Evolutionary conservation across 2,329 filamentous ascomycete genomes (phyloP), one percentile per base, ranked within the genome.

Genomic region (Ceratocystis variospora): DNA sequence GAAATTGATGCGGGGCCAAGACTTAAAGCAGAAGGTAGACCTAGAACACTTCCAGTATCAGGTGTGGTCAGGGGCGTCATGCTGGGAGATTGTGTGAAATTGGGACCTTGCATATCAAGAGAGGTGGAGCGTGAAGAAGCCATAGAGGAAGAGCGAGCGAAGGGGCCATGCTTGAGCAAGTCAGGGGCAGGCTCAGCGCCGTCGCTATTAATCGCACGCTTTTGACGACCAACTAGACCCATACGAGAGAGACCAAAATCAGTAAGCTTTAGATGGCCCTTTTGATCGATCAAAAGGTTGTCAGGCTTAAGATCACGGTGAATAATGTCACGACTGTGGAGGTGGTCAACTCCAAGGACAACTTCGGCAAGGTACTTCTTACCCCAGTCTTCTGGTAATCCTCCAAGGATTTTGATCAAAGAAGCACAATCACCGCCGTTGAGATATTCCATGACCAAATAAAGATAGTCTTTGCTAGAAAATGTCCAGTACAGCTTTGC

Each of bases 401-500:
- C 91, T 37, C 92, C 92, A 0, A 99, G 81, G 31, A 96, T 86
- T 74, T 97, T 99, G 77, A 97, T 94, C 64, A 99, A 80, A 5
- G 94, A 96, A 62, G 95, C 94, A 74, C 93, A 99, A 73, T 99
- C 94, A 59, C 94, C 94, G 45, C 94, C 94, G 71, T 97, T 99
- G 67, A 99, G 81, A 76, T 99, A 99, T 74, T 99, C 94, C 94
- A 99, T 99, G 28, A 99, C 94, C 68, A 99, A 81, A 73, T 97
- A 99, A 28, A 99, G 85, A 73, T 96, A 99, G 73, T 99, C 94
- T 73, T 99, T 99, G 80, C 93, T 99, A 3, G 94, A 96, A 73
- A 99, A 99, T 0, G 94, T 99, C 95, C 95, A 99, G 77, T 97
- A 99, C 12, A 99, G 82, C 78, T 99, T 99, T 31, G 94, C 94